Conservation (phyloP, 192 early-diverging fungal species). For the Coemansia sp. region DNA sequence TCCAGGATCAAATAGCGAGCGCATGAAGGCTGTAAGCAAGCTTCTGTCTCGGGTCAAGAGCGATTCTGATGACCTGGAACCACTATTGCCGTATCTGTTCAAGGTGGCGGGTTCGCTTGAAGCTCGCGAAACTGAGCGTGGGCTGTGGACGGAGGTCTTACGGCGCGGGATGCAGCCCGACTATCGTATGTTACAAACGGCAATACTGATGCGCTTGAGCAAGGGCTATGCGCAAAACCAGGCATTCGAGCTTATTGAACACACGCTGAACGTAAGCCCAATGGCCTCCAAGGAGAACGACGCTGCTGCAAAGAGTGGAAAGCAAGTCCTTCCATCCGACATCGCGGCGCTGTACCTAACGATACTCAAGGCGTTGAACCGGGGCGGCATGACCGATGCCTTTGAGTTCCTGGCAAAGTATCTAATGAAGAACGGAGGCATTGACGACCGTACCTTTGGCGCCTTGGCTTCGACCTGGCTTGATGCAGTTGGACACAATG, state of each 20-base stretch:
- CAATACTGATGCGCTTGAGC: conserved; percentile 17
- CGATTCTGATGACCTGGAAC: neutral
- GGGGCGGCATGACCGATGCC: conserved; percentile 17
- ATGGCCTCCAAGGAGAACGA: neutral
- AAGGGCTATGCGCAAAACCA: conserved; percentile 5
- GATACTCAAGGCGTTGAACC: conserved; percentile 38
- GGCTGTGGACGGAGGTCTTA: conserved; percentile 36
- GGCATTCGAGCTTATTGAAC: conserved; percentile 21
- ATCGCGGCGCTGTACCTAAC: conserved; percentile 22
- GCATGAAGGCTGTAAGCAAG: conserved; percentile 10
- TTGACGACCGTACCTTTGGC: conserved; percentile 20
- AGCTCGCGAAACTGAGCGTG: conserved; percentile 13
- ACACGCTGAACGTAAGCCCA: conserved; percentile 12
- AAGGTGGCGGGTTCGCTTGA: conserved; percentile 18
- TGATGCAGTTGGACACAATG: conserved; percentile 23
- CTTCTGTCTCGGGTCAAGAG: conserved; percentile 6
- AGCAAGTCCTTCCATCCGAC: neutral
- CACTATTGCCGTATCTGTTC: conserved; percentile 25
- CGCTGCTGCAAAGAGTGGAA: neutral
- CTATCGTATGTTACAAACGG: conserved; percentile 12
- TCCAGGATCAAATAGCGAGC: conserved; percentile 16
- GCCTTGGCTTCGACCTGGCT: conserved; percentile 37
- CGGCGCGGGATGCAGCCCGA: conserved; percentile 28
- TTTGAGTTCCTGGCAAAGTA: conserved; percentile 35
- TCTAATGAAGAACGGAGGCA: conserved; percentile 18